phyloP scores from a whole-genome alignment of 1,284 basidiomycete genomes.

The Marasmius fiardii region DNA sequence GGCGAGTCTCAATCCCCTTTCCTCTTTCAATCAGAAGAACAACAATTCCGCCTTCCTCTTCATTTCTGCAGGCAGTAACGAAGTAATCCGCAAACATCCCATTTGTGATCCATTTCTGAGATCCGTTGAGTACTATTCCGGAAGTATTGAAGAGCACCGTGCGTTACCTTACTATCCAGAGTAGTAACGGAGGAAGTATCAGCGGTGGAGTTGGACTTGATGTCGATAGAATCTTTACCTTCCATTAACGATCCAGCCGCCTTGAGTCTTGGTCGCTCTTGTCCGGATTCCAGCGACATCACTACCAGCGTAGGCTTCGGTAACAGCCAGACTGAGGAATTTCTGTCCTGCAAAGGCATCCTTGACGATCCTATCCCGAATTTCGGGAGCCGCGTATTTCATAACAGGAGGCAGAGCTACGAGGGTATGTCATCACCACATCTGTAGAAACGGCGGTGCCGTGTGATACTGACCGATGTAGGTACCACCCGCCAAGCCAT shows the following conservation, averaged over 20 bases:
- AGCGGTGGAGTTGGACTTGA: slow-evolving; percentile 38
- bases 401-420: slow-evolving; percentile 56
- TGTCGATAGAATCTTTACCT: slow-evolving; percentile 65
- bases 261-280: slow-evolving; percentile 29
- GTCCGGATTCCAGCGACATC: slow-evolving; percentile 57
- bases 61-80: slow-evolving; percentile 57
- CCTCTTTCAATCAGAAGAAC: slow-evolving; percentile 76
- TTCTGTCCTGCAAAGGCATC: slow-evolving; percentile 70
- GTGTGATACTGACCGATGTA: slow-evolving; percentile 33
- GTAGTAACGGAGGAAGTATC: not conserved
- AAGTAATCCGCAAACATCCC: slow-evolving; percentile 54
- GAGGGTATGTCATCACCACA: not conserved
- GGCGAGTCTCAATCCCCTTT: slow-evolving; percentile 73
- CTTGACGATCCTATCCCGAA: slow-evolving; percentile 62
- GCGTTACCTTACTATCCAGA: slow-evolving; percentile 15
- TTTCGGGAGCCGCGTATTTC: slow-evolving; percentile 60
- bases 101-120: slow-evolving; percentile 80
- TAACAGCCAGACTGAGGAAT: slow-evolving; percentile 66
- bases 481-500: slow-evolving; percentile 51
- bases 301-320: slow-evolving; percentile 69
- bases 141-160: not conserved
- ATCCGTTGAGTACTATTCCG: not conserved
- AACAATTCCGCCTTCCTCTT: slow-evolving; percentile 58
- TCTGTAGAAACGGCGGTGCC: not conserved
- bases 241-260: slow-evolving; percentile 38